phyloP scores from a whole-genome alignment of 2,329 filamentous ascomycete species.

The Didymosphaeria variabile region DNA sequence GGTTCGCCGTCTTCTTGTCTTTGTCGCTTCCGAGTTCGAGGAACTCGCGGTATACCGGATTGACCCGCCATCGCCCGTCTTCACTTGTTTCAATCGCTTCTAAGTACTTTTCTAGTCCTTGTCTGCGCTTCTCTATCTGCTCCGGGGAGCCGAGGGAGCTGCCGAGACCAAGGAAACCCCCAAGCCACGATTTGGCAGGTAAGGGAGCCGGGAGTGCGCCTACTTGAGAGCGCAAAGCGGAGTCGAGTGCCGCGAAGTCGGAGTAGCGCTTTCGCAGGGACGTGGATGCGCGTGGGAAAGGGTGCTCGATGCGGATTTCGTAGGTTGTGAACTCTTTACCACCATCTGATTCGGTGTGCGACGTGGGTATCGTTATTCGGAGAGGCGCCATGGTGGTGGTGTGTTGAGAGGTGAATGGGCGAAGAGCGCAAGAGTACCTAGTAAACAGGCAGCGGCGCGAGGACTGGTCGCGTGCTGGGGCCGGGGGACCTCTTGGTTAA shows the following conservation, averaged over 20 bases:
- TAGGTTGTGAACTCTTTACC: conserved; percentile 77
- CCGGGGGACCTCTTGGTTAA: not conserved
- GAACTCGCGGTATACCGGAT: conserved; percentile 76
- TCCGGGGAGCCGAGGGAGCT: conserved; percentile 73
- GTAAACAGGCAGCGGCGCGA: not conserved
- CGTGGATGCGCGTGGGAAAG: conserved; percentile 78
- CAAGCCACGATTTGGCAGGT: conserved; percentile 80
- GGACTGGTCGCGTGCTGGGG: conserved; percentile 1
- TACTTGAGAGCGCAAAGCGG: conserved; percentile 66
- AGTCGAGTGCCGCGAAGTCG: conserved; percentile 76
- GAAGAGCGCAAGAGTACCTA: not conserved
- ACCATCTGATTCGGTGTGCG: conserved; percentile 60
- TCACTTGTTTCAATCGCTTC: conserved; percentile 74
- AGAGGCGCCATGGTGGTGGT: conserved; percentile 53
- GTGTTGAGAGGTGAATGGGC: not conserved
- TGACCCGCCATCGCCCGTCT: conserved; percentile 80
- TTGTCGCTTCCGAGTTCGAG: conserved; percentile 64
- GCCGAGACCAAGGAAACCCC: conserved; percentile 54
- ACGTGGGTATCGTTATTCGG: conserved; percentile 57
- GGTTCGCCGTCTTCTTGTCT: conserved; percentile 28
- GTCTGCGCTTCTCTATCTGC: conserved; percentile 75
- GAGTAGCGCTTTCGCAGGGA: conserved; percentile 84
- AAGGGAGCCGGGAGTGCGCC: conserved; percentile 73
- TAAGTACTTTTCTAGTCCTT: conserved; percentile 75
- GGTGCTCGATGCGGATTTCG: conserved; percentile 79